Base-by-base conservation (phyloP, 768 basidiomycete genomes). In the Pleurotus platypus region DNA sequence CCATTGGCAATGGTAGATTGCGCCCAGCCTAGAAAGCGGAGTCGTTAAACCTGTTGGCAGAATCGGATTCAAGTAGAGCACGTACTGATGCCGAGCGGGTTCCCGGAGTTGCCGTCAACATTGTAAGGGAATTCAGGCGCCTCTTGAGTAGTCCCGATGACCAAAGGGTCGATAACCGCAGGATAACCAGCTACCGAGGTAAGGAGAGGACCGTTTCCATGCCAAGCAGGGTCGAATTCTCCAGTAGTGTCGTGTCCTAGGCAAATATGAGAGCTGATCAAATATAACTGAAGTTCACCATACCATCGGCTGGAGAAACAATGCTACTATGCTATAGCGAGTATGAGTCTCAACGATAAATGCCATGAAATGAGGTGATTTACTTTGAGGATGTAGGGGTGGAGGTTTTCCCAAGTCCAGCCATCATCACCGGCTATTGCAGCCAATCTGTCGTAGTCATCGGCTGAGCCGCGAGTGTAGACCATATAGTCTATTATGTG, bases 101-200 rank as follows among this genome's bases (percentile, higher is more conserved):
- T 50, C 0, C 74, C 74, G 8, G 64, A 63, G 58, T 75, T 73
- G 55, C 65, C 64, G 57, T 75, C 74, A 15, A 61, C 9, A 46
- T 69, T 71, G 61, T 64, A 74, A 1, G 70, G 70, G 50, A 71
- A 75, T 22, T 45, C 42, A 8, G 64, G 57, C 1, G 58, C 38
- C 42, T 68, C 58, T 12, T 58, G 16, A 4, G 68, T 63, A 2
- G 70, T 64, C 39, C 60, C 45, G 13, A 72, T 37, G 15, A 69
- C 64, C 1, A 61, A 60, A 12, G 50, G 20, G 55, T 67, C 64
- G 35, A 63, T 54, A 38, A 45, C 43, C 2, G 56, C 58, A 9
- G 48, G 38, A 57, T 49, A 70, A 15, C 62, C 61, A 2, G 66
- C 59, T 3, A 67, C 50, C 35, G 63, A 65, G 56, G 65, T 65